Evolutionary conservation across 352 stramenopile genomes (phyloP).

Genomic region (Phytophthora parvispora): DNA sequence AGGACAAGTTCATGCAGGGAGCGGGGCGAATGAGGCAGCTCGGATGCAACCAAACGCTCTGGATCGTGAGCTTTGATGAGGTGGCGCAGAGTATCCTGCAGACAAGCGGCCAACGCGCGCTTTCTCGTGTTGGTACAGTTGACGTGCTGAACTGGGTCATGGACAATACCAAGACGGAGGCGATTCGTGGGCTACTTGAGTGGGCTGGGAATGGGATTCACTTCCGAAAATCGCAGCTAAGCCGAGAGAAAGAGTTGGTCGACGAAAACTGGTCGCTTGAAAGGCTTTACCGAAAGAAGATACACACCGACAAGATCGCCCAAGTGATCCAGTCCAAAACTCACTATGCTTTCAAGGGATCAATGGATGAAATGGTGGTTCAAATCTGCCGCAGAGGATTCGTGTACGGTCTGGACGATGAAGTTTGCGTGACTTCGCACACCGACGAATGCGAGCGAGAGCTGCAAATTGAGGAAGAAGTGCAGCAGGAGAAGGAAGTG

Average conservation of each 20-base stretch:
- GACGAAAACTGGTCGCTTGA: conserved; percentile 63
- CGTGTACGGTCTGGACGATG: conserved; percentile 47
- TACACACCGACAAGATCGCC: conserved; percentile 39
- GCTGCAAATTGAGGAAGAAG: conserved; percentile 62
- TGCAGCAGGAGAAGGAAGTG: conserved; percentile 42
- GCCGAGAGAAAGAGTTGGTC: conserved; percentile 39
- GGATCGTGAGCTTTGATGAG: conserved; percentile 75
- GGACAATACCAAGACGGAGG: conserved; percentile 84
- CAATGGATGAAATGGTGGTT: conserved; percentile 2
- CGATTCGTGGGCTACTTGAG: conserved; percentile 68
- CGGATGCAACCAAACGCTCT: conserved; percentile 72
- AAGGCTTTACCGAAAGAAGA: conserved; percentile 39
- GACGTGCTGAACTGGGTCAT: conserved; percentile 91
- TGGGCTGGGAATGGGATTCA: conserved; percentile 87
- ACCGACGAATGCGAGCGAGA: conserved; percentile 68
- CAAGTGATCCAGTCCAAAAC: conserved; percentile 44
- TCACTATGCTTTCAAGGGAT: not conserved
- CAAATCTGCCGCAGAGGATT: conserved; percentile 24
- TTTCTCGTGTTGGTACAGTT: conserved; percentile 25
- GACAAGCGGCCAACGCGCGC: conserved; percentile 2
- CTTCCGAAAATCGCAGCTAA: conserved; percentile 47
- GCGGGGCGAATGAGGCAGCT: conserved; percentile 89
- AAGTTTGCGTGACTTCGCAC: conserved; percentile 49
- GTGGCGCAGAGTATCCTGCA: conserved; percentile 62
- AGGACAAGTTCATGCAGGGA: conserved; percentile 96